Evolutionary conservation across 225 moss, liverwort and hornwort species (phyloP).

Genomic region (Antitrichia curtipendula): DNA sequence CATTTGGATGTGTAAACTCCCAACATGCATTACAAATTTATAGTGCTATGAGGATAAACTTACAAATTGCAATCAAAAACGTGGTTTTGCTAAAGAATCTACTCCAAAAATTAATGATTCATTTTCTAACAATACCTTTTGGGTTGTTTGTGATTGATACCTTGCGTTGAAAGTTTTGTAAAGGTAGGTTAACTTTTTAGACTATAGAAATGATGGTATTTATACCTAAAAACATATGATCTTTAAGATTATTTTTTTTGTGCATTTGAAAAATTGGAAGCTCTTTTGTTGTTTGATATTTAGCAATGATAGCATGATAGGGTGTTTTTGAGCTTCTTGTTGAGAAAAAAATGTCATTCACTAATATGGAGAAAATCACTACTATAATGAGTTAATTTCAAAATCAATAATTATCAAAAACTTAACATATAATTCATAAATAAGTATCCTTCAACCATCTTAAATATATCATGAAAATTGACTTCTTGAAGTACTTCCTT

Average conservation of each 20-base stretch:
- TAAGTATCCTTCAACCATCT: not conserved
- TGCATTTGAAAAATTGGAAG: too few relatives aligned
- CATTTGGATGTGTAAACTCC: not conserved
- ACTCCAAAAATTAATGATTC: not conserved
- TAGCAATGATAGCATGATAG: not conserved
- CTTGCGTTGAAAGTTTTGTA: too few relatives aligned
- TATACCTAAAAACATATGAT: too few relatives aligned
- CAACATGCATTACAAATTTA: not conserved
- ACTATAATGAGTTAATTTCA: not conserved
- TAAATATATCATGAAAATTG: not conserved
- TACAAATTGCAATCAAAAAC: not conserved
- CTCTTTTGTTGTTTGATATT: too few relatives aligned
- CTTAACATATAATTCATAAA: not conserved
- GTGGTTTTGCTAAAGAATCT: not conserved
- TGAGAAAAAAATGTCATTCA: not conserved
- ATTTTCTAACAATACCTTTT: not conserved
- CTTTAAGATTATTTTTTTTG: too few relatives aligned
- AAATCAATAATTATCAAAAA: not conserved
- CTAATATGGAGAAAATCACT: not conserved
- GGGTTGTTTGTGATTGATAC: too few relatives aligned
- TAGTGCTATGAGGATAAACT: not conserved
- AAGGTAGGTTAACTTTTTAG: too few relatives aligned
- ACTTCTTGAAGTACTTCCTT: not conserved
- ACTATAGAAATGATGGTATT: too few relatives aligned
- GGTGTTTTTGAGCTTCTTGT: not conserved